Base-by-base conservation (phyloP, 257 asterid genomes). In the Linaria vulgaris region DNA sequence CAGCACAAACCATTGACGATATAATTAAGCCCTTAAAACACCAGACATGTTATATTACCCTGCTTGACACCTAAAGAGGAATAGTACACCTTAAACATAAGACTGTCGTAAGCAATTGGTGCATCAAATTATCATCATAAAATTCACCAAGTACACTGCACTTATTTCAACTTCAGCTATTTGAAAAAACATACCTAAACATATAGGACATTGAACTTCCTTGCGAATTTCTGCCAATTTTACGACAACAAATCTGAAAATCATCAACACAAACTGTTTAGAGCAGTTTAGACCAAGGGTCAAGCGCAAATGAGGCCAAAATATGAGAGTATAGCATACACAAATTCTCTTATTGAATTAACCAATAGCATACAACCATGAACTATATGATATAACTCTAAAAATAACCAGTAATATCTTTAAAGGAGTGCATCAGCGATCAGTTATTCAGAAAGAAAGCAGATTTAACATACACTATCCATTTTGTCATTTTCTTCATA, bases 171-270 rank as follows among this genome's bases (percentile, higher is more conserved):
- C 9, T 7, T 34, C 41, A 34, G 6, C 9, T 34, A 4, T 34
- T 34, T 34, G 41, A 3, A 34, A 63, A 49, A 31, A 31, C 78
- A 14, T 86, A 89, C 96, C 96, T 76, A 89, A 74, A 74, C 97
- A 92, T 85, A 92, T 89, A 58, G 99, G 99, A 76, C 97, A 92
- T 74, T 92, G 99, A 51, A 92, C 99, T 82, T 92, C 99, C 80
- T 89, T 92, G 66, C 99, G 89, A 66, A 92, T 76, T 66, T 92
- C 99, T 51, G 94, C 82, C 78, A 92, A 75, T 82, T 76, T 92
- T 72, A 92, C 91, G 12, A 64, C 64, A 57, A 92, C 57, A 73
- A 56, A 85, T 77, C 99, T 89, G 92, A 60, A 43, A 69, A 41
- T 25, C 39, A 66, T 66, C 72, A 74, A 14, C 72, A 76, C 24